Percentiles rank a stretch among this genome's conserved stretches.
These are phyloP conservation scores for Jatropha curcas DNA, from an alignment of 345 rosid genomes.

Conservation along the genomic window DNA sequence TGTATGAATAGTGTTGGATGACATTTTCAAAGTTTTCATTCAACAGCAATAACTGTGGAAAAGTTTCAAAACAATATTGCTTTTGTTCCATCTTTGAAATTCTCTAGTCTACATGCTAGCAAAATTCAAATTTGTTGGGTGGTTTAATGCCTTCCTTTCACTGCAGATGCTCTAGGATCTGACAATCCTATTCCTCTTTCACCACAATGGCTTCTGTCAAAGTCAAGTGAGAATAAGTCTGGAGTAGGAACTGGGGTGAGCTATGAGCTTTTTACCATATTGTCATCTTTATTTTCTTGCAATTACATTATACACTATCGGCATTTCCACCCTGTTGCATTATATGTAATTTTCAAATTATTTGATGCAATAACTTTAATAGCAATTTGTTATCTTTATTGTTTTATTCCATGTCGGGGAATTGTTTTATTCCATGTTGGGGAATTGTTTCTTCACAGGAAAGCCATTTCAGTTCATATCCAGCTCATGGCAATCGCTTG, in stretches of 20 bases:
- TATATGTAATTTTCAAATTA: background rate
- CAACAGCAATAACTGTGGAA: background rate
- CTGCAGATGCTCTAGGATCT: conserved; percentile 75
- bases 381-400: background rate
- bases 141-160: background rate
- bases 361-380: background rate
- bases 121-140: background rate
- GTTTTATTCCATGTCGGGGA: background rate
- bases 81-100: background rate
- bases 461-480: conserved; percentile 39
- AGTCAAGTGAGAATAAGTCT: conserved; percentile 76
- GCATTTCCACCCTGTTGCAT: background rate
- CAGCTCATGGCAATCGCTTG: conserved; percentile 38
- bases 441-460: conserved; percentile 44
- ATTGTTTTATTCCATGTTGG: background rate
- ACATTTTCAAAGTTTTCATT: background rate
- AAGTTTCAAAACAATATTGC: background rate
- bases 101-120: background rate
- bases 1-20: background rate
- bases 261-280: background rate
- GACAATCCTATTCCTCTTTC: conserved; percentile 88
- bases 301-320: background rate
- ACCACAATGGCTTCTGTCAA: conserved; percentile 98
- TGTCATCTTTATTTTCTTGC: background rate
- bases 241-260: conserved; percentile 77